Evolutionary conservation across 169 alveolate species (phyloP).

Genomic region (Toxoplasma gondii): DNA sequence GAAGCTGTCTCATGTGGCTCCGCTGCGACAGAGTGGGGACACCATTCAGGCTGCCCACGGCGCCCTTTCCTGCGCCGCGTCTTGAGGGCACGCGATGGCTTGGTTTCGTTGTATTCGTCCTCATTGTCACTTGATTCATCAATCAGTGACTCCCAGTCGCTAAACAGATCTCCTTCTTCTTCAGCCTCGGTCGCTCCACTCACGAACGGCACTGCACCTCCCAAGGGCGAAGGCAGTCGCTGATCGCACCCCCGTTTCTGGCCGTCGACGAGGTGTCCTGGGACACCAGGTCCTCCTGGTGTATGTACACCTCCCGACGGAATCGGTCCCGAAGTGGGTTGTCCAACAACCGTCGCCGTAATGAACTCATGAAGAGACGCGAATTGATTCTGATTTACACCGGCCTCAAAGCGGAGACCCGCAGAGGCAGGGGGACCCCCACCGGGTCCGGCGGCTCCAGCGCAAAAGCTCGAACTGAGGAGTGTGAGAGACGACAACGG

Average conservation of each 20-base stretch:
- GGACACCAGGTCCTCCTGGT: background rate
- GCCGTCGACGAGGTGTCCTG: background rate
- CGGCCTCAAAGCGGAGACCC: slow-evolving; percentile 25
- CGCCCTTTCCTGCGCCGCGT: background rate
- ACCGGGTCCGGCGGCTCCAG: background rate
- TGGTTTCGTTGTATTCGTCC: background rate
- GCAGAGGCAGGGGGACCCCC: background rate
- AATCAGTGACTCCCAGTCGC: slow-evolving; percentile 1
- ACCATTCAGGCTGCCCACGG: background rate
- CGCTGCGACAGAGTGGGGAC: background rate
- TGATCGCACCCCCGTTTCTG: background rate
- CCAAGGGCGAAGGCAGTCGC: background rate
- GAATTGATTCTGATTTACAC: slow-evolving; percentile 9
- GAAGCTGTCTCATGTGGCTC: background rate
- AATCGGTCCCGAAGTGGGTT: background rate
- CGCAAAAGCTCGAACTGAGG: background rate
- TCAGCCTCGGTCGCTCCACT: background rate
- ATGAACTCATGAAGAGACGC: background rate
- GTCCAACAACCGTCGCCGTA: background rate
- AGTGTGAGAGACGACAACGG: slow-evolving; percentile 13
- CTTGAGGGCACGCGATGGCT: background rate
- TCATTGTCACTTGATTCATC: background rate
- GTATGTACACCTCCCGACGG: background rate
- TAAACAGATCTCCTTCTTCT: background rate
- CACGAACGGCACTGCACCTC: background rate